Percentiles rank a stretch among this genome's conserved stretches.
phyloP scores from a whole-genome alignment of 1,284 basidiomycete species.

The Microbotryum silenes-acaulis region DNA sequence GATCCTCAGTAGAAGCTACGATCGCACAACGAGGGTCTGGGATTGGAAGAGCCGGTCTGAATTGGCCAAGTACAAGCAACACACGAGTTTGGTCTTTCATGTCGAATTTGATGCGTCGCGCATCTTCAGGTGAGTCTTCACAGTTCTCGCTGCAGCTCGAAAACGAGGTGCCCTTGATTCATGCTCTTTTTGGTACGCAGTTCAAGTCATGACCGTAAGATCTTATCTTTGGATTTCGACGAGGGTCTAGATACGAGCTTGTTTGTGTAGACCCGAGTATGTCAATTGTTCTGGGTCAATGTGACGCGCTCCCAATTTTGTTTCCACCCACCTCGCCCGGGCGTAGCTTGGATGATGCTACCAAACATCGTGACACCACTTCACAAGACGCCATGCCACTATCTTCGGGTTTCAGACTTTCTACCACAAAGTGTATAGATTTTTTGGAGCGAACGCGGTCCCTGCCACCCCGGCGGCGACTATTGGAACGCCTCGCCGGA shows the following conservation, averaged over 20 bases:
- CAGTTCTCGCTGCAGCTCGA: not conserved
- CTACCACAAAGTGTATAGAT: no score
- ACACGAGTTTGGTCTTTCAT: slow-evolving; percentile 77
- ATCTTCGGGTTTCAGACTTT: no score
- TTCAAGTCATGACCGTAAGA: slow-evolving; percentile 41
- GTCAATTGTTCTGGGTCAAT: no score
- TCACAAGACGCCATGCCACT: no score
- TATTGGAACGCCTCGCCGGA: no score
- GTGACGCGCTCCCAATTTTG: no score
- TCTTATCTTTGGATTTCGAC: slow-evolving; percentile 22
- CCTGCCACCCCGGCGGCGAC: no score
- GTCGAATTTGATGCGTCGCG: slow-evolving; percentile 67
- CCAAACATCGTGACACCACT: no score
- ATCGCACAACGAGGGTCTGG: slow-evolving; percentile 32
- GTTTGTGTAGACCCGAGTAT: no score
- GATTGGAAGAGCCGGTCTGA: slow-evolving; percentile 49
- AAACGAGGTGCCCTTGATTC: not conserved
- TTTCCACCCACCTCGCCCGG: no score
- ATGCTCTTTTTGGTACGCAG: slow-evolving; percentile 41
- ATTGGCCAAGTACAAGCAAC: slow-evolving; percentile 61
- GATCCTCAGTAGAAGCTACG: slow-evolving; percentile 56
- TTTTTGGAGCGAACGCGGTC: no score
- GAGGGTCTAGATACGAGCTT: slow-evolving; percentile 41
- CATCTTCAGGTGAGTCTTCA: slow-evolving; percentile 52
- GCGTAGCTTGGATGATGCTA: no score